phyloP scores from a whole-genome alignment of 2,329 filamentous ascomycete species.

The Cladophialophora immunda region DNA sequence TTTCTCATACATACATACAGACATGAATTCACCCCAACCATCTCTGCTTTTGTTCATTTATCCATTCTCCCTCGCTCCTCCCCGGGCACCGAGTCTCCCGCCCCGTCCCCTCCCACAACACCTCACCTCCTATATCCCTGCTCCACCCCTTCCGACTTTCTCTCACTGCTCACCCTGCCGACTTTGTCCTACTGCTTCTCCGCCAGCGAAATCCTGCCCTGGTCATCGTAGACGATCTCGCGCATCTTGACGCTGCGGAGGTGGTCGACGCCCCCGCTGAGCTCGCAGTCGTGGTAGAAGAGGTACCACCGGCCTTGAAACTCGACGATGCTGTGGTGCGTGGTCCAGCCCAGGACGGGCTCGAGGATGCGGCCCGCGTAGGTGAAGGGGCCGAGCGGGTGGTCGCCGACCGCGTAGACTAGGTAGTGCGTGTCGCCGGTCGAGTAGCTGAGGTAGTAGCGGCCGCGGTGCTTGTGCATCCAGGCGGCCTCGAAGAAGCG shows the following conservation, averaged over 20 bases:
- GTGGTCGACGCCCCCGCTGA: conserved; percentile 75
- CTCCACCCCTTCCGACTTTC: background rate
- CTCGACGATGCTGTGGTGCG: conserved; percentile 80
- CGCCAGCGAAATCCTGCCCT: conserved; percentile 30
- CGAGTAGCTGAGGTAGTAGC: conserved; percentile 80
- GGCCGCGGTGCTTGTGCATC: conserved; percentile 75
- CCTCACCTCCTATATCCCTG: background rate
- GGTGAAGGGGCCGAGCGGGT: conserved; percentile 75
- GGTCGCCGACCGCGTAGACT: conserved; percentile 72
- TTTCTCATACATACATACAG: background rate
- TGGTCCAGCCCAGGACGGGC: conserved; percentile 82
- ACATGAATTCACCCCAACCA: background rate
- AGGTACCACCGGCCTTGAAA: conserved; percentile 76
- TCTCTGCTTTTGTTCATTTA: background rate
- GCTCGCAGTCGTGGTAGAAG: conserved; percentile 77
- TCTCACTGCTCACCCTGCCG: background rate
- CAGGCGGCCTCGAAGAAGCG: conserved; percentile 84
- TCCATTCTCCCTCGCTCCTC: too few species aligned
- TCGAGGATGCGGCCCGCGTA: conserved; percentile 76
- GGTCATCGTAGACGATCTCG: conserved; percentile 62
- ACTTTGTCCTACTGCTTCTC: conserved; percentile 30
- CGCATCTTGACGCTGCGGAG: conserved; percentile 76
- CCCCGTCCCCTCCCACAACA: background rate
- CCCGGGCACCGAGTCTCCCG: too few species aligned
- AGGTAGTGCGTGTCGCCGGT: conserved; percentile 81